phyloP scores from a whole-genome alignment of 192 early-diverging fungal genomes.

The Podila clonocystis region DNA sequence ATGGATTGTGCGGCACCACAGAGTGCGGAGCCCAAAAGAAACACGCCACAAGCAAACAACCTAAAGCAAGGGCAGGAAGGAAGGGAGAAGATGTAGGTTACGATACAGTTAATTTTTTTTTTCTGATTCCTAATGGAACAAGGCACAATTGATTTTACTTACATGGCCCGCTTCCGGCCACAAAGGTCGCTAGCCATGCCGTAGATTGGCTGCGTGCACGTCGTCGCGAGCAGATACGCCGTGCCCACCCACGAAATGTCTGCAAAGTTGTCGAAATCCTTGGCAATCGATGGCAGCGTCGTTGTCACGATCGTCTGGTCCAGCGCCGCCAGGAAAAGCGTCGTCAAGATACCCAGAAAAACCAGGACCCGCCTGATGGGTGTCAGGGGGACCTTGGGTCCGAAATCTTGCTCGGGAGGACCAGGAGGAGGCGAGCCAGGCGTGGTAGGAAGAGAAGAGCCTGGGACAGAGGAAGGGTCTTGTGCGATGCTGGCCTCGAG shows the following conservation, averaged over 20 bases:
- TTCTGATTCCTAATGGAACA: too few relatives aligned
- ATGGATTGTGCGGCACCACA: slow-evolving; percentile 68
- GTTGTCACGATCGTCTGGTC: slow-evolving; percentile 72
- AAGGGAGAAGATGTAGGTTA: too few relatives aligned
- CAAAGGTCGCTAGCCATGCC: slow-evolving; percentile 33
- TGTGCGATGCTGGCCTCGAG: not conserved
- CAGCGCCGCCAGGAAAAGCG: slow-evolving; percentile 62
- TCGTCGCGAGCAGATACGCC: slow-evolving; percentile 67
- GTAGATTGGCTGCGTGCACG: slow-evolving; percentile 38
- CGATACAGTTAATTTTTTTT: too few relatives aligned
- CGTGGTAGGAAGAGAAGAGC: not conserved
- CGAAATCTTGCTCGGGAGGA: slow-evolving; percentile 30
- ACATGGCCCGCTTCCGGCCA: slow-evolving; percentile 42
- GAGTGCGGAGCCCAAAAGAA: slow-evolving; percentile 72
- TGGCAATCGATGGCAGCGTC: slow-evolving; percentile 62
- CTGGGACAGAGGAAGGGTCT: not conserved
- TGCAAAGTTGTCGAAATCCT: slow-evolving; percentile 64
- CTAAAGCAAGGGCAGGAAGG: slow-evolving; percentile 1
- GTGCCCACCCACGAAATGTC: slow-evolving; percentile 83
- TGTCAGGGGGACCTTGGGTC: slow-evolving; percentile 31
- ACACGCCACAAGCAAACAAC: slow-evolving; percentile 56
- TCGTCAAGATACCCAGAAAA: slow-evolving; percentile 45
- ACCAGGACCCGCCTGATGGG: slow-evolving; percentile 20
- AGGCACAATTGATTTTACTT: too few relatives aligned
- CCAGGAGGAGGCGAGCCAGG: not conserved